Conservation (phyloP, 2,329 filamentous ascomycete genomes). For the Tolypocladium guangdongense region DNA sequence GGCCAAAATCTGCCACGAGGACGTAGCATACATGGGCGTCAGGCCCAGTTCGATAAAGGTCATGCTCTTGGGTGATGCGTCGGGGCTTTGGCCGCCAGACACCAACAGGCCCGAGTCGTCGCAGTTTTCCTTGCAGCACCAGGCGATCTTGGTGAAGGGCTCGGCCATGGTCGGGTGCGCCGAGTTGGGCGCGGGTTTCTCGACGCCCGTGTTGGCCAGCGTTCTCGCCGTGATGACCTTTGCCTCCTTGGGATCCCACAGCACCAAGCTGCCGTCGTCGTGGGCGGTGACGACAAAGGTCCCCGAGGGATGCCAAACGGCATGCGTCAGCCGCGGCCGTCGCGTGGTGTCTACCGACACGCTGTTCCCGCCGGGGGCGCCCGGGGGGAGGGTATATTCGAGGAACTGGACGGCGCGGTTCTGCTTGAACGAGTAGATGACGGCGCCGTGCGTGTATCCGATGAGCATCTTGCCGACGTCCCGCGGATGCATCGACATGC, state of each 20-base stretch:
- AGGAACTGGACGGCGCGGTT: slow-evolving; percentile 70
- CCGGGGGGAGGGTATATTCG: slow-evolving; percentile 68
- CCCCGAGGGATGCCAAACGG: slow-evolving; percentile 88
- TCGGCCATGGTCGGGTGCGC: slow-evolving; percentile 52
- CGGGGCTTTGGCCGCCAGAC: slow-evolving; percentile 64
- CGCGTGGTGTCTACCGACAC: slow-evolving; percentile 49
- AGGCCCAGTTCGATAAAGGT: slow-evolving; percentile 83
- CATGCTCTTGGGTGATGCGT: slow-evolving; percentile 60
- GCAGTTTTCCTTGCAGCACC: slow-evolving; percentile 90
- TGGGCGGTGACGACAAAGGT: slow-evolving; percentile 81
- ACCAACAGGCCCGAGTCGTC: slow-evolving; percentile 87
- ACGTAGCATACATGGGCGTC: slow-evolving; percentile 85
- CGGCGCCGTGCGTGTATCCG: slow-evolving; percentile 80
- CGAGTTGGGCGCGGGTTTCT: slow-evolving; percentile 47
- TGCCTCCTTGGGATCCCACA: slow-evolving; percentile 90
- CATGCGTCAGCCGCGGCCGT: slow-evolving; percentile 67
- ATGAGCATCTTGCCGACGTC: slow-evolving; percentile 88
- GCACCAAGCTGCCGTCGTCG: slow-evolving; percentile 82
- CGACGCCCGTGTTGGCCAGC: slow-evolving; percentile 60
- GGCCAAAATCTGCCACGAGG: slow-evolving; percentile 73
- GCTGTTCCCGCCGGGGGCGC: slow-evolving; percentile 75
- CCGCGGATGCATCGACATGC: slow-evolving; percentile 75
- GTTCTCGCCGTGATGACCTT: slow-evolving; percentile 76
- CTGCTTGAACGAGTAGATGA: slow-evolving; percentile 91
- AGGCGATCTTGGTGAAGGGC: slow-evolving; percentile 68